A percentile compares a stretch with the other conserved stretches of the same genome.
Conservation (phyloP, 805 yeast genomes). For the Candida cerambycidarum region DNA sequence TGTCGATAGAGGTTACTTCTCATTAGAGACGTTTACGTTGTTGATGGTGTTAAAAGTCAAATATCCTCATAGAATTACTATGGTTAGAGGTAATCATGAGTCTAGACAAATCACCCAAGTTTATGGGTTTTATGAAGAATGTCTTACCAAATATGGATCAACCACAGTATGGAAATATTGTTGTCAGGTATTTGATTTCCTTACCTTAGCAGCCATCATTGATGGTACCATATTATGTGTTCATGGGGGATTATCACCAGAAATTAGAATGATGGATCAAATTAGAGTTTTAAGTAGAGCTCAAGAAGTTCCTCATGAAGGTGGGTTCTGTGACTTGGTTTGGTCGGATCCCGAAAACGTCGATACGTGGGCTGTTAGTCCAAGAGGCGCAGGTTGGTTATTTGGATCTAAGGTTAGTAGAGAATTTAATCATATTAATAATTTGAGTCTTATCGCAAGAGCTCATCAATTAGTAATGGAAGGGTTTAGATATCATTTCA, state of each 20-base stretch:
- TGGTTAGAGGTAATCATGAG: constrained; percentile 98
- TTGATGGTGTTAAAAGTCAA: constrained; percentile 91
- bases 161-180: constrained; percentile 96
- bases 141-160: constrained; percentile 88
- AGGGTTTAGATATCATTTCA: constrained; percentile 94
- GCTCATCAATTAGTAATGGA: constrained; percentile 99
- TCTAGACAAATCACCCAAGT: constrained; percentile 98
- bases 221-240: constrained; percentile 94
- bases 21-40: constrained; percentile 89
- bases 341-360: constrained; percentile 99
- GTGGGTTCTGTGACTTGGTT: constrained; percentile 95
- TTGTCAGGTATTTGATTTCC: constrained; percentile 92
- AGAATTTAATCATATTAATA: constrained; percentile 94
- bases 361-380: constrained; percentile 97
- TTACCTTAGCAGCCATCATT: constrained; percentile 91
- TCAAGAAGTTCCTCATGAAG: constrained; percentile 98
- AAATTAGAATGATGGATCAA: constrained; percentile 95
- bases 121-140: constrained; percentile 96
- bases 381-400: constrained; percentile 98
- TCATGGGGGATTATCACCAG: constrained; percentile 97
- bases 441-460: constrained; percentile 82
- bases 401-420: constrained; percentile 93
- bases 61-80: constrained; percentile 79
- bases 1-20: constrained; percentile 96
- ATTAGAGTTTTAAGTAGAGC: constrained; percentile 92